Evolutionary conservation across 2,329 filamentous ascomycete species (phyloP).

Genomic region (Fusarium multiceps): DNA sequence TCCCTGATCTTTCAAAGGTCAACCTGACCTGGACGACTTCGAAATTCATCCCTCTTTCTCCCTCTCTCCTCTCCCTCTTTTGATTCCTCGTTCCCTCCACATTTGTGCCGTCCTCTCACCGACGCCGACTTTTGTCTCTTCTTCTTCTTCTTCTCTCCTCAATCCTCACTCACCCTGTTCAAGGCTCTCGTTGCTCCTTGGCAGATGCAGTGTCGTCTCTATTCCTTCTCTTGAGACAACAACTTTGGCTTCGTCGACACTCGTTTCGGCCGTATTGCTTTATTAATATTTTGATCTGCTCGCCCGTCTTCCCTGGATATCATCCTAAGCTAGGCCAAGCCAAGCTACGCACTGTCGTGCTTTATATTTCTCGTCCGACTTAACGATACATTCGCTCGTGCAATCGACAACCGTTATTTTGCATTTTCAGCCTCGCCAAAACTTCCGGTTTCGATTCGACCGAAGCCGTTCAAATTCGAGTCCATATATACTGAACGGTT

Average conservation of each 20-base stretch:
- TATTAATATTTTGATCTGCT: slow-evolving; percentile 50
- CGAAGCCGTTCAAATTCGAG: slow-evolving; percentile 44
- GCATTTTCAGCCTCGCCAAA: slow-evolving; percentile 35
- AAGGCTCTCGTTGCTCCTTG: slow-evolving; percentile 42
- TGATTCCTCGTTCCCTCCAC: slow-evolving; percentile 40
- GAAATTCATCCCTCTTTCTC: slow-evolving; percentile 31
- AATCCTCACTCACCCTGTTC: slow-evolving; percentile 32
- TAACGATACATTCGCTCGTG: slow-evolving; percentile 46
- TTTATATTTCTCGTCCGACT: slow-evolving; percentile 47
- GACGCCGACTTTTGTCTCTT: slow-evolving; percentile 37
- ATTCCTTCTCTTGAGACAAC: slow-evolving; percentile 46
- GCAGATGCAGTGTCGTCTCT: slow-evolving; percentile 47
- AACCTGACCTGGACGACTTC: slow-evolving; percentile 41
- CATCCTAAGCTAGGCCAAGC: slow-evolving; percentile 26
- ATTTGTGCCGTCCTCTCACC: slow-evolving; percentile 40
- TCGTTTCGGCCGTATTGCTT: slow-evolving; percentile 49
- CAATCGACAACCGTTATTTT: slow-evolving; percentile 35
- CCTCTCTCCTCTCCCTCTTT: slow-evolving; percentile 34
- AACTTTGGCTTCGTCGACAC: slow-evolving; percentile 48
- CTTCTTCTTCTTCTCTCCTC: slow-evolving; percentile 39
- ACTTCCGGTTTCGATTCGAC: slow-evolving; percentile 37
- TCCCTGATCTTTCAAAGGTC: slow-evolving; percentile 35
- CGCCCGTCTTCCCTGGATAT: slow-evolving; percentile 29
- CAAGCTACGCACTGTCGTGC: slow-evolving; percentile 31
- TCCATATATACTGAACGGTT: slow-evolving; percentile 43